Percentiles rank a stretch among this genome's conserved stretches.
Conservation (phyloP, 352 stramenopile species). For the Phytophthora litchii region DNA sequence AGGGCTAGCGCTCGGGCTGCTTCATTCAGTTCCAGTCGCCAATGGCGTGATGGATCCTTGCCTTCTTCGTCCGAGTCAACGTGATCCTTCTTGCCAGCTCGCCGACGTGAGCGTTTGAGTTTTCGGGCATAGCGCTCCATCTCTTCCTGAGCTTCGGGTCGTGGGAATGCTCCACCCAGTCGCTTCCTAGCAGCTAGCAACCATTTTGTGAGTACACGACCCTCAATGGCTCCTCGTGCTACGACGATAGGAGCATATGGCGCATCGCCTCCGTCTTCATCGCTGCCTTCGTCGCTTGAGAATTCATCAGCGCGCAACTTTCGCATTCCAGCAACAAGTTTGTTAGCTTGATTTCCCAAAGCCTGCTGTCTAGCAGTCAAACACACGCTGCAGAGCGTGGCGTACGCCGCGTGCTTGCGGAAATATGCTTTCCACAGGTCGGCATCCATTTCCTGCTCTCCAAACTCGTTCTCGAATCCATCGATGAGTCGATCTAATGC, state of each 20-base stretch:
- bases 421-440: constrained; percentile 98
- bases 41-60: constrained; percentile 67
- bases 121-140: constrained; percentile 92
- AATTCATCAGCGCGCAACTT: constrained; percentile 92
- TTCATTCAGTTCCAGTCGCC: constrained; percentile 84
- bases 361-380: constrained; percentile 43
- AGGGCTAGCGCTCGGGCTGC: constrained; percentile 76
- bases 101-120: constrained; percentile 84
- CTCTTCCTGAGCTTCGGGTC: constrained; percentile 78
- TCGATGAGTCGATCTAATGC: constrained; percentile 84
- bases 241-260: constrained; percentile 95
- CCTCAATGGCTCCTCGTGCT: constrained; percentile 87
- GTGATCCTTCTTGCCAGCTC: constrained; percentile 65
- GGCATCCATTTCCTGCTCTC: constrained; percentile 82
- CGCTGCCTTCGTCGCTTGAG: constrained; percentile 82
- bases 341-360: constrained; percentile 20
- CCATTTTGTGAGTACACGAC: constrained; percentile 95
- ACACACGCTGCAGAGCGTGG: constrained; percentile 95
- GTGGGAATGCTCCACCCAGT: constrained; percentile 91
- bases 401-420: constrained; percentile 91
- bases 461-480: constrained; percentile 84
- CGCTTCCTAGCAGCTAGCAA: constrained; percentile 90
- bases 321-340: constrained; percentile 46
- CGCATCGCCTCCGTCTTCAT: constrained; percentile 77
- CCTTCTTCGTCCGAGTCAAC: constrained; percentile 79